phyloP scores from a whole-genome alignment of 768 basidiomycete genomes.

The Suillus ampliporus region DNA sequence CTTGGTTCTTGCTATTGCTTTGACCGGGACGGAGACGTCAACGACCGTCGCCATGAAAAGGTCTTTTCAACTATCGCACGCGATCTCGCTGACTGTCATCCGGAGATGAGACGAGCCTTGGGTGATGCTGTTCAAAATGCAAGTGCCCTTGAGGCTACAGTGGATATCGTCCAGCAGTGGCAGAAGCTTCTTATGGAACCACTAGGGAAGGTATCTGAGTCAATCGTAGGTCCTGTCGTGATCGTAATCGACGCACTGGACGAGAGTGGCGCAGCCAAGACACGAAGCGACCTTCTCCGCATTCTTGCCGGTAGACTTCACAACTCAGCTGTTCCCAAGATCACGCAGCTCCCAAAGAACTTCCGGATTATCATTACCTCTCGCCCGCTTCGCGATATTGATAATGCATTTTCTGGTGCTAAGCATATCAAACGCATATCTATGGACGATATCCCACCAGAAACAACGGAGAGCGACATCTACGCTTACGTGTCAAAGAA shows the following conservation, averaged over 20 bases:
- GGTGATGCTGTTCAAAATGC: background rate
- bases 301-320: background rate
- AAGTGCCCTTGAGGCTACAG: background rate
- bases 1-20: constrained; percentile 21
- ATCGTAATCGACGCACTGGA: constrained; percentile 33
- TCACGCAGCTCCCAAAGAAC: constrained; percentile 4
- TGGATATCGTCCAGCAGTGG: constrained; percentile 1
- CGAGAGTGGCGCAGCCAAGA: constrained; percentile 16
- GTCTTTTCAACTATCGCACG: constrained; percentile 27
- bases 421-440: background rate
- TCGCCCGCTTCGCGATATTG: background rate
- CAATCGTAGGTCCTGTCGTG: constrained; percentile 15
- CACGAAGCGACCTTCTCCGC: background rate
- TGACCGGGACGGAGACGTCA: constrained; percentile 5
- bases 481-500: background rate
- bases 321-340: background rate
- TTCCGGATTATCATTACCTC: constrained; percentile 17
- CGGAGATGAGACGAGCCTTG: background rate
- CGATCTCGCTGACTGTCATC: constrained; percentile 18
- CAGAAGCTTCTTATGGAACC: constrained; percentile 2
- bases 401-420: background rate
- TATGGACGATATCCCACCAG: background rate
- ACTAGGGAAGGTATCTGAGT: background rate
- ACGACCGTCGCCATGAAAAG: constrained; percentile 12
- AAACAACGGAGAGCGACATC: background rate